Base-by-base conservation (phyloP, 192 early-diverging fungal genomes). In the Coemansia sp. region DNA sequence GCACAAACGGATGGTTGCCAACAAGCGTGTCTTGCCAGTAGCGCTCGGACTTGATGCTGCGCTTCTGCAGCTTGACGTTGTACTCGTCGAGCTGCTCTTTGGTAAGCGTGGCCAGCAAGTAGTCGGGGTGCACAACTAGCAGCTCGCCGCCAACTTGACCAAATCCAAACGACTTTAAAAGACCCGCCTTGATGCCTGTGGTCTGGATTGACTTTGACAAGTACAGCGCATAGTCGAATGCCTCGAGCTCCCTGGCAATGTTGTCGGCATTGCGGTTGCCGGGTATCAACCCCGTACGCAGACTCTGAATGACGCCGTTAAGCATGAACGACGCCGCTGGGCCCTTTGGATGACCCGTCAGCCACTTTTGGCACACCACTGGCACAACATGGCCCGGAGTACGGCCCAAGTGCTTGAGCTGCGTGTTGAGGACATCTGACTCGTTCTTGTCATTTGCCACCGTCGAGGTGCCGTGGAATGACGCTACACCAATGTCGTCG, bases 401-500 rank as follows among this genome's bases (percentile, higher is more conserved):
- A 57, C 94, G 88, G 18, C 95, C 93, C 39, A 97, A 85, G 71
- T 97, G 92, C 43, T 78, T 81, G 65, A 97, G 73, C 82, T 97
- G 94, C 64, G 89, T 84, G 84, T 95, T 92, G 52, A 93, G 59
- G 2, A 92, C 92, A 16, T 89, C 87, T 4, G 94, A 97, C 73
- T 95, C 93, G 83, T 95, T 97, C 86, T 91, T 89, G 77, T 97
- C 95, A 75, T 97, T 97, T 39, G 93, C 93, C 75, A 90, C 88
- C 59, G 95, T 97, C 28, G 90, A 89, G 13, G 95, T 97, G 57
- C 95, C 95, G 83, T 97, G 95, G 92, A 97, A 97, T 23, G 93
- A 97, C 7, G 92, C 91, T 42, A 94, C 87, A 43, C 91, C 89
- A 79, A 97, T 92, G 75, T 97, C 95, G 77, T 97, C 92, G 43